Evolutionary conservation across 257 asterid genomes (phyloP).

Genomic region (Lycium barbarum): DNA sequence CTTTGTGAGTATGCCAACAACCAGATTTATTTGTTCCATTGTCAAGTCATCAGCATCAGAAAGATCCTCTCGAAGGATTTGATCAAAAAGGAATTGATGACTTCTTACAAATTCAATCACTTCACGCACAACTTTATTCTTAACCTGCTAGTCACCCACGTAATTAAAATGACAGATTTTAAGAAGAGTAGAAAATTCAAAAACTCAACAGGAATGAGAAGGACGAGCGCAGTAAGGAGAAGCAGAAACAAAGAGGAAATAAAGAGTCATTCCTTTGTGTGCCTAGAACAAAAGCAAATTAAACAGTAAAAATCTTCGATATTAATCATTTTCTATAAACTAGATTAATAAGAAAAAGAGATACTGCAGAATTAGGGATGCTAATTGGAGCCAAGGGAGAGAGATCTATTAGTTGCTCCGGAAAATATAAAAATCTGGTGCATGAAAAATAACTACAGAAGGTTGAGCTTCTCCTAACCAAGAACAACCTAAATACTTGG

Average conservation of each 20-base stretch:
- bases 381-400: background rate
- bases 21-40: conserved; percentile 80
- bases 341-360: background rate
- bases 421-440: background rate
- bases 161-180: conserved; percentile 24
- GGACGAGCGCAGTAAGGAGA: background rate
- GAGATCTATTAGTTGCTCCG: background rate
- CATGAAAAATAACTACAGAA: background rate
- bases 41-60: conserved; percentile 75
- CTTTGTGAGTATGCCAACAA: conserved; percentile 88
- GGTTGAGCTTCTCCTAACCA: background rate
- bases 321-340: background rate
- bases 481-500: background rate
- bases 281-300: background rate
- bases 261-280: background rate
- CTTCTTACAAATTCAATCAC: conserved; percentile 76
- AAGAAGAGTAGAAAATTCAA: background rate
- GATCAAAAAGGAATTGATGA: conserved; percentile 85
- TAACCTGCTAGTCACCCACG: conserved; percentile 62
- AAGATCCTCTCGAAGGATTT: conserved; percentile 78
- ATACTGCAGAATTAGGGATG: background rate
- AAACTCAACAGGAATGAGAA: background rate
- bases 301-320: background rate
- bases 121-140: conserved; percentile 91
- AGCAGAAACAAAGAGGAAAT: background rate